Base-by-base conservation (phyloP, 495 filamentous ascomycete species). In the Glonium stellatum region DNA sequence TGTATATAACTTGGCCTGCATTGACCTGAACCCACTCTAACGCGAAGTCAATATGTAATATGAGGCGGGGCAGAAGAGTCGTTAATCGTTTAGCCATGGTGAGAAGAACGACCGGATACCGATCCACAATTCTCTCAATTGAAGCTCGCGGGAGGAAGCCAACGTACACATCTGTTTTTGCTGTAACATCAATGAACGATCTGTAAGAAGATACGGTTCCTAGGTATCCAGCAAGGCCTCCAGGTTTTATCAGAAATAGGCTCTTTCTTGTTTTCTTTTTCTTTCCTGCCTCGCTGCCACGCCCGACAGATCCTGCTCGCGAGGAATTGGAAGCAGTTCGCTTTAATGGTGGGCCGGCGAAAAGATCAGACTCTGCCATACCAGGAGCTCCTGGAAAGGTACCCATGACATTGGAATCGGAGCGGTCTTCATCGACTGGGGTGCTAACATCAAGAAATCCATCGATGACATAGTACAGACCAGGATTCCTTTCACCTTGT, bases 101-200 rank as follows among this genome's bases (percentile, higher is more conserved):
- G 46, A 97, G 74, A 15, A 97, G 77, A 4, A 97, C 88, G 57
- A 97, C 88, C 0, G 93, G 93, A 64, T 95, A 90, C 62, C 83
- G 84, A 57, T 98, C 93, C 1, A 95, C 90, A 51, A 97, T 89
- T 59, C 90, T 82, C 66, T 98, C 93, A 47, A 98, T 79, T 1
- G 92, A 90, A 1, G 83, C 79, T 44, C 91, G 78, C 0, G 93
- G 92, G 5, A 98, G 80, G 67, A 98, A 98, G 15, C 93, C 93
- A 35, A 97, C 95, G 69, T 97, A 97, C 31, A 97, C 93, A 75
- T 98, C 95, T 1, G 95, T 97, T 76, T 97, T 97, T 9, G 93
- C 93, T 37, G 92, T 86, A 8, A 98, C 91, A 68, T 97, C 93
- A 22, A 96, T 91, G 70, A 97, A 96, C 0, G 95, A 97, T 31